Conservation (phyloP, 495 filamentous ascomycete species). For the Aspergillus ellipticus region DNA sequence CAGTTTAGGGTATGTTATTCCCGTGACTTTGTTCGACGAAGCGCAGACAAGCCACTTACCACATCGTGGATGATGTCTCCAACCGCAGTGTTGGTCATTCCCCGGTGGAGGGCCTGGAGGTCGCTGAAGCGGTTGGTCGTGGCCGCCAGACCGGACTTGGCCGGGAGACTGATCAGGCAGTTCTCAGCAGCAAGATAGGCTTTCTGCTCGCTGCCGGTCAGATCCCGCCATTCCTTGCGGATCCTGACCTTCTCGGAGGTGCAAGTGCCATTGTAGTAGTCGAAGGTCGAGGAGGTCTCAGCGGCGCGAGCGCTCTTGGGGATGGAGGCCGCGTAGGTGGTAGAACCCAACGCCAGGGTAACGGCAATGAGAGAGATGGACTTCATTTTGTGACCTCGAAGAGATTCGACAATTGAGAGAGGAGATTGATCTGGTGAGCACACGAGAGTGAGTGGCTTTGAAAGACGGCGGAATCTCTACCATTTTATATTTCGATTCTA, state of each 20-base stretch:
- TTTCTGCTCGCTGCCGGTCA: slow-evolving; percentile 20
- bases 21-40: neutral
- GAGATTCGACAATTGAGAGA: too few species aligned
- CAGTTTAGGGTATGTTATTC: neutral
- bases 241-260: slow-evolving; percentile 15
- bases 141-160: slow-evolving; percentile 11
- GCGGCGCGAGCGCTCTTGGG: too few species aligned
- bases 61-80: slow-evolving; percentile 17
- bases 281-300: too few species aligned
- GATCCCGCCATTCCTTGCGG: slow-evolving; percentile 33
- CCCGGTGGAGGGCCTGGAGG: slow-evolving; percentile 16
- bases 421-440: too few species aligned
- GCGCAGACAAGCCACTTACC: slow-evolving; percentile 2
- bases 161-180: slow-evolving; percentile 22
- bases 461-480: too few species aligned
- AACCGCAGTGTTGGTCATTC: slow-evolving; percentile 15
- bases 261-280: neutral
- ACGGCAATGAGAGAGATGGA: too few species aligned
- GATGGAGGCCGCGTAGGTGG: too few species aligned
- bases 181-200: slow-evolving; percentile 24
- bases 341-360: too few species aligned
- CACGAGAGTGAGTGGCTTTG: too few species aligned
- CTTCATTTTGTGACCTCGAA: too few species aligned
- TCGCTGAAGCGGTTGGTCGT: slow-evolving; percentile 16
- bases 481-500: too few species aligned